Percentiles rank a stretch among this genome's conserved stretches.
Conservation (phyloP, 129 eudicot species). For the Helichrysum umbraculigerum region DNA sequence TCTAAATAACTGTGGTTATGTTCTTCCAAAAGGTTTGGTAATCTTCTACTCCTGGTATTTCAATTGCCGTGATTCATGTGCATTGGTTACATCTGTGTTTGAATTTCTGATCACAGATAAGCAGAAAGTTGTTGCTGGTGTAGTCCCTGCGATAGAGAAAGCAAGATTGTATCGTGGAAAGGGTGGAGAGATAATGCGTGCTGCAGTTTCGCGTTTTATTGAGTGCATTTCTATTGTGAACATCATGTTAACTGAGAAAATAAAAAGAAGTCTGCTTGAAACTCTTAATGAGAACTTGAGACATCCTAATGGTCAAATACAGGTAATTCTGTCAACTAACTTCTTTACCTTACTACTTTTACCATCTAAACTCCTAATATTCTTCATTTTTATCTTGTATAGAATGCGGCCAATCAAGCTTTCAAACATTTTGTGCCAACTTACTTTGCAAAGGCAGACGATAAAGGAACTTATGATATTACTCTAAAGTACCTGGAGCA, state of each 20-base stretch:
- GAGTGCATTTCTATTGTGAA: conserved; percentile 72
- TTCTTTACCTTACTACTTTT: background rate
- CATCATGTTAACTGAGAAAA: conserved; percentile 61
- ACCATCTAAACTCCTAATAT: background rate
- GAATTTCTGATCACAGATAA: conserved; percentile 48
- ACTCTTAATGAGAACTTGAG: conserved; percentile 84
- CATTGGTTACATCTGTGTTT: background rate
- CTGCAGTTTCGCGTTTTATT: conserved; percentile 91
- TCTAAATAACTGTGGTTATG: conserved; percentile 54
- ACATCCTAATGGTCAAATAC: conserved; percentile 93
- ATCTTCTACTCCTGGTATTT: background rate
- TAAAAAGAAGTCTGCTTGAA: conserved; percentile 75
- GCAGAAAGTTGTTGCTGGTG: conserved; percentile 73
- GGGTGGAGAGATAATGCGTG: conserved; percentile 97
- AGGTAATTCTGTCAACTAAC: conserved; percentile 43
- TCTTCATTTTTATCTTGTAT: conserved; percentile 8
- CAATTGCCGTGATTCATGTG: conserved; percentile 8
- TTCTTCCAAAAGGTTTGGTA: conserved; percentile 57
- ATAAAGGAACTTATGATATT: conserved; percentile 58
- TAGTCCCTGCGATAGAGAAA: conserved; percentile 95
- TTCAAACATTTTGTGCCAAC: conserved; percentile 68
- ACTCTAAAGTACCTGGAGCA: conserved; percentile 63
- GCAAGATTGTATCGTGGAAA: conserved; percentile 96
- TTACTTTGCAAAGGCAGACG: conserved; percentile 51
- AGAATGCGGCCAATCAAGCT: conserved; percentile 89